Conservation (phyloP, 2,329 filamentous ascomycete genomes). For the Botrytis elliptica region DNA sequence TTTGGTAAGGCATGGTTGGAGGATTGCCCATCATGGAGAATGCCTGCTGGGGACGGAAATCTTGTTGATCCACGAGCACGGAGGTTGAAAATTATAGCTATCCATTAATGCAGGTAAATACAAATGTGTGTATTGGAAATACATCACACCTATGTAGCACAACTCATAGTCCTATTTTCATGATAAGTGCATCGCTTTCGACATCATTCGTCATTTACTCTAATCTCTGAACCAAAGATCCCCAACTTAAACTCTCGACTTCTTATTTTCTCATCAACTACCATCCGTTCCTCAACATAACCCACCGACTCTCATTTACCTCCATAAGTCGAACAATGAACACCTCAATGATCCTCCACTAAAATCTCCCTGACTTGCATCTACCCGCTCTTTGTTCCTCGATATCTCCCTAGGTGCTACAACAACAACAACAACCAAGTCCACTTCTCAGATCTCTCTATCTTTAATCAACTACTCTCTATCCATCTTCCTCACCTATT, state of each 20-base stretch:
- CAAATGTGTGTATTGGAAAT: background rate
- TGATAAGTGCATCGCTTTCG: too few relatives aligned
- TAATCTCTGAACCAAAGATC: accelerated
- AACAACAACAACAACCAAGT: background rate
- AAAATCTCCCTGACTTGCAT: background rate
- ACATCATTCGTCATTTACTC: too few relatives aligned
- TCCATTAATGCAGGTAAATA: too few relatives aligned
- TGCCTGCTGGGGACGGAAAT: too few relatives aligned
- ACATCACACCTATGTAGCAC: too few relatives aligned
- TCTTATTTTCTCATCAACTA: background rate
- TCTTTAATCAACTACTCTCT: too few relatives aligned
- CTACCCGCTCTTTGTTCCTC: background rate
- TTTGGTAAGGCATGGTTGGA: background rate
- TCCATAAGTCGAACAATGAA: accelerated
- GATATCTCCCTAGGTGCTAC: too few relatives aligned
- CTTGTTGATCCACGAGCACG: too few relatives aligned
- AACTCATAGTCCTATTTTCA: too few relatives aligned
- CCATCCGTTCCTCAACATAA: accelerated
- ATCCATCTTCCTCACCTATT: too few relatives aligned
- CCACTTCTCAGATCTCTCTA: background rate
- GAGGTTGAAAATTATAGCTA: too few relatives aligned
- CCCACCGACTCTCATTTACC: background rate
- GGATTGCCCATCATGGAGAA: too few relatives aligned
- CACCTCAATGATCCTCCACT: background rate
- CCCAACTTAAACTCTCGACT: accelerated